Evolutionary conservation across 2,329 filamentous ascomycete species (phyloP).

Genomic region (Eurotiales sp.): DNA sequence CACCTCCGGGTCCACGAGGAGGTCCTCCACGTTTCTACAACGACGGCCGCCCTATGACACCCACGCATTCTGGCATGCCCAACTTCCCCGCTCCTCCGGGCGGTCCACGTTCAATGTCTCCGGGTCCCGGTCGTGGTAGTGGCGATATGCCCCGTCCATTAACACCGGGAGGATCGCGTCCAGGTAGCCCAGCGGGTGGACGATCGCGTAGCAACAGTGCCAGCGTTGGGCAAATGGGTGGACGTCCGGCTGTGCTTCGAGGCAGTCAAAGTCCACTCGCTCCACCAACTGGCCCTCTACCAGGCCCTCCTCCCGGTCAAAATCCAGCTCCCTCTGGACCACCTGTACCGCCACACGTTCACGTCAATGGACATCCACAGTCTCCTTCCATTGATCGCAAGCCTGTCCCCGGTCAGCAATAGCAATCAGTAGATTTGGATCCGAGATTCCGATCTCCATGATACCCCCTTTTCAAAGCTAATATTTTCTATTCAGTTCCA

Average conservation of each 20-base stretch:
- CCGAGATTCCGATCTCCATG: constrained; percentile 2
- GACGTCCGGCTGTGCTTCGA: constrained; percentile 10
- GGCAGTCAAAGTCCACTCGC: constrained; percentile 27
- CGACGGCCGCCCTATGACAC: constrained; percentile 30
- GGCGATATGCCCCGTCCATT: constrained; percentile 11
- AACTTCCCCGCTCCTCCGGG: constrained; percentile 26
- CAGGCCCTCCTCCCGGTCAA: constrained; percentile 15
- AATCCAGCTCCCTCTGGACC: constrained; percentile 18
- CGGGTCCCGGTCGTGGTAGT: constrained; percentile 16
- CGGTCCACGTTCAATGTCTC: constrained; percentile 29
- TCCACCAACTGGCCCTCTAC: constrained; percentile 13
- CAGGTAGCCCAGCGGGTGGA: constrained; percentile 35
- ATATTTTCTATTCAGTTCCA: neutral
- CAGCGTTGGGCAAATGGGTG: constrained; percentile 35
- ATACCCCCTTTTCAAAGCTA: constrained; percentile 10
- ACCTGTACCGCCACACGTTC: constrained; percentile 45
- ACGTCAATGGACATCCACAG: constrained; percentile 28
- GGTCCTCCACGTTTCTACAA: constrained; percentile 20
- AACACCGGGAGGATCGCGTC: constrained; percentile 34
- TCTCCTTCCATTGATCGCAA: constrained; percentile 52
- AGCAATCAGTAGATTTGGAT: constrained; percentile 3
- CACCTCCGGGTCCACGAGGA: constrained; percentile 12
- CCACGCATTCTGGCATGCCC: constrained; percentile 20
- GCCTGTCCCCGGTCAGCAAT: constrained; percentile 53
- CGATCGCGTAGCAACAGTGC: constrained; percentile 35